Evolutionary conservation across 164 flowering plant species (phyloP).

Genomic region (Vitis amurensis): DNA sequence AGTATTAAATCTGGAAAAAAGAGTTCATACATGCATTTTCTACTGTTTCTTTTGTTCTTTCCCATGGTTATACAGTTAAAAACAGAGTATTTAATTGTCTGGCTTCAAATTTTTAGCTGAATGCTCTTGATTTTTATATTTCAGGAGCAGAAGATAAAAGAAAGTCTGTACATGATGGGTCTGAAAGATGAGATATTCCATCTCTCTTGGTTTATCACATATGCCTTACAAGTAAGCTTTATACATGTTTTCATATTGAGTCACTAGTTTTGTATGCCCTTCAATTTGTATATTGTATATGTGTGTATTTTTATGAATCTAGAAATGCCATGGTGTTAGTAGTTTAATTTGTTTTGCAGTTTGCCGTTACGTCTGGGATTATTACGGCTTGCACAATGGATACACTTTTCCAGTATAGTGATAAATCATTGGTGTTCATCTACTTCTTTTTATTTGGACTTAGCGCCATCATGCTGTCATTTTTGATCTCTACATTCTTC

Average conservation of each 20-base stretch:
- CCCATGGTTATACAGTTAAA: not conserved
- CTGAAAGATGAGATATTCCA: constrained; percentile 82
- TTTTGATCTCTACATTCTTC: constrained; percentile 90
- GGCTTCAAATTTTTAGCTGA: not conserved
- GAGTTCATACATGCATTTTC: not conserved
- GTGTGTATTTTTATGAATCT: not conserved
- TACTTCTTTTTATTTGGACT: constrained; percentile 91
- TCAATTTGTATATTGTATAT: too few species aligned
- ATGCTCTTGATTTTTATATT: constrained; percentile 6
- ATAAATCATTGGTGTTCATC: constrained; percentile 80
- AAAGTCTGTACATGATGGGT: constrained; percentile 99
- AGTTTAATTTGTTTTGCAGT: constrained; percentile 50
- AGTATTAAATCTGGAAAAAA: not conserved
- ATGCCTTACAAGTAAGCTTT: constrained; percentile 68
- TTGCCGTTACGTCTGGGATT: constrained; percentile 78
- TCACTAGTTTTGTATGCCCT: too few species aligned
- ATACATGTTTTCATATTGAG: too few species aligned
- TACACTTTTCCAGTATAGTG: constrained; percentile 86
- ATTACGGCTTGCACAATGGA: constrained; percentile 87
- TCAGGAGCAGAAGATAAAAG: constrained; percentile 95
- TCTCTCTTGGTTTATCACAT: constrained; percentile 93
- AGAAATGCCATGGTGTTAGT: not conserved
- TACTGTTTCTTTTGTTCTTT: not conserved
- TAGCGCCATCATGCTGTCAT: constrained; percentile 89
- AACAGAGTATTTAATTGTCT: not conserved